Conservation (phyloP, 257 asterid genomes). For the Nicotiana paniculata region DNA sequence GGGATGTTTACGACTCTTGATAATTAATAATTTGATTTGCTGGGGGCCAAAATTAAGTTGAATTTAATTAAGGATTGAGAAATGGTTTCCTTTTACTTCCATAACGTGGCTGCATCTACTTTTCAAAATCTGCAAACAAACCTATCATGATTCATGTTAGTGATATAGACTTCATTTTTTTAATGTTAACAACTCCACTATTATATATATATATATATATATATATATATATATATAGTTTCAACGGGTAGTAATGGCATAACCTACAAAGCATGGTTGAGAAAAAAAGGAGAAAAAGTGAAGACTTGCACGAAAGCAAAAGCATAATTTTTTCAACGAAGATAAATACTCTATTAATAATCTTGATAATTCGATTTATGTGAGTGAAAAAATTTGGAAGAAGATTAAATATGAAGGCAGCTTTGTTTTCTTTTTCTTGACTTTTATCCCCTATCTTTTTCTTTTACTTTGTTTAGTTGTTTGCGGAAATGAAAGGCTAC, state of each 20-base stretch:
- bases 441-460: not conserved
- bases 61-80: not conserved
- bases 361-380: not conserved
- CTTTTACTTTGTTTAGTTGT: not conserved
- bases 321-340: not conserved
- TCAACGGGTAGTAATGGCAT: no score
- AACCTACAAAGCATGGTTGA: no score
- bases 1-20: not conserved
- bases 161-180: not conserved
- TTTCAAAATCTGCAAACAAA: not conserved
- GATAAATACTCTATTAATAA: not conserved
- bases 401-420: not conserved
- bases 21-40: not conserved
- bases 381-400: not conserved
- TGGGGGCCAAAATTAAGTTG: not conserved
- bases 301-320: not conserved
- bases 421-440: not conserved
- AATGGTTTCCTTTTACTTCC: not conserved
- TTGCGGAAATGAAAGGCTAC: not conserved
- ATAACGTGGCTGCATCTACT: not conserved
- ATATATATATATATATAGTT: no score
- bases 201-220: no score
- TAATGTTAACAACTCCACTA: not conserved
- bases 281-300: no score
- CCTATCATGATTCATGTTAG: not conserved